These are phyloP conservation scores for Didymella arachidicola DNA, from an alignment of 2,329 filamentous ascomycete species.

Conservation along the genomic window DNA sequence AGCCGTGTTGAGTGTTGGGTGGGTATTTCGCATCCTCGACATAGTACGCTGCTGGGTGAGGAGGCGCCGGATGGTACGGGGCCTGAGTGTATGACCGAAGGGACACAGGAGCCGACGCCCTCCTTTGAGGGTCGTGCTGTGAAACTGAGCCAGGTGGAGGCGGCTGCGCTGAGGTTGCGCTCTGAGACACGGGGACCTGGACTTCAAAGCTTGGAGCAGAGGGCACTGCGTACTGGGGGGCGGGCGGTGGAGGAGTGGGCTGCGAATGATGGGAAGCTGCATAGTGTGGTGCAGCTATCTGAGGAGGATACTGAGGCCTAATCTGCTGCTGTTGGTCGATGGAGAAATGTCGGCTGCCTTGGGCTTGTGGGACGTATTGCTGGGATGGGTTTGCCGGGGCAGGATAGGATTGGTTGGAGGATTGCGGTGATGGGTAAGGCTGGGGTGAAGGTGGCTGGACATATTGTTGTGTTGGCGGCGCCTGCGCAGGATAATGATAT, in stretches of 20 bases:
- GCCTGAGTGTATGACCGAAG: constrained; percentile 36
- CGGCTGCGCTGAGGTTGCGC: constrained; percentile 25
- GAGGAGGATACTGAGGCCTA: constrained; percentile 32
- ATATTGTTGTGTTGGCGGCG: constrained; percentile 30
- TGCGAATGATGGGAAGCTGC: constrained; percentile 32
- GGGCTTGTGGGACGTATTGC: constrained; percentile 20
- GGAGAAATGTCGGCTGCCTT: constrained; percentile 32
- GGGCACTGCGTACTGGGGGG: constrained; percentile 36
- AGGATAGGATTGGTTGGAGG: constrained; percentile 28
- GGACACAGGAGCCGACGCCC: constrained; percentile 43
- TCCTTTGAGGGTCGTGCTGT: constrained; percentile 38
- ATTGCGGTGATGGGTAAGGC: constrained; percentile 37
- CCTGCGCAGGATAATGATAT: constrained; percentile 35
- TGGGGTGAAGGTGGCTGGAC: constrained; percentile 38
- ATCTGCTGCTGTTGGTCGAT: constrained; percentile 29
- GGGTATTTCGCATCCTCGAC: constrained; percentile 41
- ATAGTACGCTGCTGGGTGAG: constrained; percentile 41
- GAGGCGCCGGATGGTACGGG: constrained; percentile 30
- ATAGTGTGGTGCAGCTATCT: constrained; percentile 29
- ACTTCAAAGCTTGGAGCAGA: constrained; percentile 37
- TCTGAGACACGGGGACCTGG: constrained; percentile 30
- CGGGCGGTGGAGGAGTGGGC: constrained; percentile 30
- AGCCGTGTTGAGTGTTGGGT: constrained; percentile 18
- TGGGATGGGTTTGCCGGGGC: constrained; percentile 19
- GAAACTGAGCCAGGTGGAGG: constrained; percentile 25